Conservation (phyloP, 75 land plant genomes). For the Selaginella moellendorffii region DNA sequence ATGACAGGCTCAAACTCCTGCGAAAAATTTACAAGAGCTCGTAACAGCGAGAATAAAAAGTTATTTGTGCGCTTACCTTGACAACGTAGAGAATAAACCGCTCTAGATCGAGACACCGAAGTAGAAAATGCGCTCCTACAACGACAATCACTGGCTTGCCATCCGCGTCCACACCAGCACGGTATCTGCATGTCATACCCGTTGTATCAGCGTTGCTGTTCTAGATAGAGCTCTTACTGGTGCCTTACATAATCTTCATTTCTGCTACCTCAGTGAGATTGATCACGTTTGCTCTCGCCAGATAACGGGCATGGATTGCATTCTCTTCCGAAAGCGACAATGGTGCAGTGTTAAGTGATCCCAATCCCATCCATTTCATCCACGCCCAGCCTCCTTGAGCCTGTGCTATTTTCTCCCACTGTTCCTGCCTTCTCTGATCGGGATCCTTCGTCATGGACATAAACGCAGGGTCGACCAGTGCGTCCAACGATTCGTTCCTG, state of each 20-base stretch:
- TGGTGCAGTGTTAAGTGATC: slow-evolving; percentile 82
- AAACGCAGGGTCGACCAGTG: slow-evolving; percentile 81
- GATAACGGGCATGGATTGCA: slow-evolving; percentile 89
- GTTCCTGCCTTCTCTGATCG: slow-evolving; percentile 84
- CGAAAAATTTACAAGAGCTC: slow-evolving; percentile 7
- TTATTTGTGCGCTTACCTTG: no score
- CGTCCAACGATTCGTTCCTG: slow-evolving; percentile 71
- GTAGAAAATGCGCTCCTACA: slow-evolving; percentile 95
- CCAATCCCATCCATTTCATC: slow-evolving; percentile 73
- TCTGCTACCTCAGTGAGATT: slow-evolving; percentile 96
- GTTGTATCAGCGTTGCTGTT: no score
- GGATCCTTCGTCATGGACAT: slow-evolving; percentile 97
- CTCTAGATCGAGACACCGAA: slow-evolving; percentile 95
- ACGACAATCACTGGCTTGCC: slow-evolving; percentile 93
- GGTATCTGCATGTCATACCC: slow-evolving; percentile 85
- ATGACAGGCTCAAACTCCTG: slow-evolving; percentile 96
- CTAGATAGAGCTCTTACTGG: no score
- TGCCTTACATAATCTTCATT: slow-evolving; percentile 91
- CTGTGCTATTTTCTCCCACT: slow-evolving; percentile 82
- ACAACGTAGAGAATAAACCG: slow-evolving; percentile 87
- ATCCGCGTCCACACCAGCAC: slow-evolving; percentile 90
- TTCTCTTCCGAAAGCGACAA: slow-evolving; percentile 78
- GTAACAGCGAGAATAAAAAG: background rate
- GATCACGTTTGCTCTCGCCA: slow-evolving; percentile 85
- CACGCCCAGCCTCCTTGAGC: slow-evolving; percentile 73